Conservation (phyloP, 1,284 basidiomycete genomes). For the Phellinidium pouzarii region DNA sequence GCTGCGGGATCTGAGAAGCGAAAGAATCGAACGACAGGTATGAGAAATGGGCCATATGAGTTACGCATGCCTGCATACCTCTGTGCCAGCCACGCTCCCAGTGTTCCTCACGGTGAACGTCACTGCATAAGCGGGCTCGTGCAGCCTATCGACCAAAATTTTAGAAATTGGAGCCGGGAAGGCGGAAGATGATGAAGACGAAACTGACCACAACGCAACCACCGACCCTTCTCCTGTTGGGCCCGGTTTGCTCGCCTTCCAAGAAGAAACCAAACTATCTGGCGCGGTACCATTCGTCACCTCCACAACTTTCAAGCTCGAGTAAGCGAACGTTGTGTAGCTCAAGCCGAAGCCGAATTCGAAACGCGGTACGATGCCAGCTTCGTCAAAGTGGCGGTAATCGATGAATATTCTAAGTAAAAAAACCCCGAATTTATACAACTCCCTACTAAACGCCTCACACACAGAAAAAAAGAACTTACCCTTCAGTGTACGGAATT, state of each 20-base stretch:
- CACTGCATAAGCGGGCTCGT: constrained; percentile 25
- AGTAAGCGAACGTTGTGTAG: constrained; percentile 76
- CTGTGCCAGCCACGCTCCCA: constrained; percentile 25
- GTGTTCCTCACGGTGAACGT: constrained; percentile 29
- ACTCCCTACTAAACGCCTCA: background rate
- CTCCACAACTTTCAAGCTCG: constrained; percentile 44
- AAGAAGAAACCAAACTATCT: constrained; percentile 6
- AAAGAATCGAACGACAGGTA: background rate
- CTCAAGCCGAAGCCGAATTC: constrained; percentile 84
- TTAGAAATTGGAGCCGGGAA: background rate
- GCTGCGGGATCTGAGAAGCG: constrained; percentile 34
- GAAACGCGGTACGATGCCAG: constrained; percentile 54
- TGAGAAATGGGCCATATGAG: constrained; percentile 27
- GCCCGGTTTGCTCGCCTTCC: constrained; percentile 18
- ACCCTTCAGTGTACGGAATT: constrained; percentile 64
- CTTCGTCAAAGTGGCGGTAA: constrained; percentile 71
- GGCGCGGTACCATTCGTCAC: constrained; percentile 22
- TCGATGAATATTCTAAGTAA: constrained; percentile 53
- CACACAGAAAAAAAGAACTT: constrained; percentile 14
- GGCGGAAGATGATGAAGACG: background rate
- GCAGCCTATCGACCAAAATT: constrained; percentile 20
- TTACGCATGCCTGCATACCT: constrained; percentile 33
- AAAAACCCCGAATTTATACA: background rate
- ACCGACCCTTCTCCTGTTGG: constrained; percentile 18
- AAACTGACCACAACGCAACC: constrained; percentile 19